These are phyloP conservation scores for Coemansia sp. DNA, from an alignment of 192 early-diverging fungal species.

Conservation along the genomic window DNA sequence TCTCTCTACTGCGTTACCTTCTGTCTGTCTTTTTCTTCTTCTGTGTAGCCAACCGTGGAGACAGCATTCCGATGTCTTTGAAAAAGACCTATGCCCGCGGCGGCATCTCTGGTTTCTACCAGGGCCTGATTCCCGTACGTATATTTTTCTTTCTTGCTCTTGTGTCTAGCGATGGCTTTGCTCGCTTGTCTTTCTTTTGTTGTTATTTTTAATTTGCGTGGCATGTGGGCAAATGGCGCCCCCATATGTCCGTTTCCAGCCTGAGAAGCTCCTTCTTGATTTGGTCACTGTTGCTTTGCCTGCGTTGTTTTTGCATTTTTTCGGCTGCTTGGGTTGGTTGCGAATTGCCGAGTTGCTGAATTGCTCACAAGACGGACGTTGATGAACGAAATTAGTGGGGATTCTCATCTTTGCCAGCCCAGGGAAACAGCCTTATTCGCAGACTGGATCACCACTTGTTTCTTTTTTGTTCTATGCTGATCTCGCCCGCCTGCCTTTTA, in stretches of 20 bases:
- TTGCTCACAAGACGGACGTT: too few species aligned
- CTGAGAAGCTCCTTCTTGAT: neutral
- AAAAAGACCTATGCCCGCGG: constrained; percentile 79
- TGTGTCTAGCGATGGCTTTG: neutral
- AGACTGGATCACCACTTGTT: too few species aligned
- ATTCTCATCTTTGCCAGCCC: too few species aligned
- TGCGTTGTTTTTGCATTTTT: neutral
- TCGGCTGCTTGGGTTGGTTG: neutral
- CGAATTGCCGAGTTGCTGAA: too few species aligned
- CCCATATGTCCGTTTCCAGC: too few species aligned
- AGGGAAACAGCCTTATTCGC: too few species aligned
- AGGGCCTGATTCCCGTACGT: constrained; percentile 81
- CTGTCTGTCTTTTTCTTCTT: constrained; percentile 1
- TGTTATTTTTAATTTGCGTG: neutral
- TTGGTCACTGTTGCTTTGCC: neutral
- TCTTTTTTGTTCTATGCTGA: constrained; percentile 2
- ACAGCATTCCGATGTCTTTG: constrained; percentile 71
- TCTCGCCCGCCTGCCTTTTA: too few species aligned
- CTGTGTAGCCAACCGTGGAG: constrained; percentile 74
- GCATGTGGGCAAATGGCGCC: constrained; percentile 19
- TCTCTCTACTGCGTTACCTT: too few species aligned
- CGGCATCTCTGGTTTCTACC: constrained; percentile 90
- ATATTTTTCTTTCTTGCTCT: neutral
- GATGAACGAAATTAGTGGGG: too few species aligned
- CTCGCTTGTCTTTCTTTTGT: neutral